phyloP scores from a whole-genome alignment of 805 yeast genomes.

The Candida orba region DNA sequence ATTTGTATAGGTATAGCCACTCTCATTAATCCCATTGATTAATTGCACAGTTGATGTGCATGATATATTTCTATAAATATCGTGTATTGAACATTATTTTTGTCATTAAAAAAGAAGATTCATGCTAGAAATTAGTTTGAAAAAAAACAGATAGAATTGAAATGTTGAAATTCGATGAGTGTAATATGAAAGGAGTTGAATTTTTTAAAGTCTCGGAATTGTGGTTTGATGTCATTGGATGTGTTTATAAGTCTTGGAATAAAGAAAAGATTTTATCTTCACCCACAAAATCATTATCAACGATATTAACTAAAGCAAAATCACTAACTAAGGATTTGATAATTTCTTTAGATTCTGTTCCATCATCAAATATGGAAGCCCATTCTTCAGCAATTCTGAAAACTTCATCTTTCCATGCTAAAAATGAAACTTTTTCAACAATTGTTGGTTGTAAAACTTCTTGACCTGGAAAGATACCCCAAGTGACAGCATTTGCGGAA shows the following conservation, averaged over 20 bases:
- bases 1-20: not conserved
- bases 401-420: constrained; percentile 97
- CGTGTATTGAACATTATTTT: not conserved
- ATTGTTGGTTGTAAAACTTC: constrained; percentile 94
- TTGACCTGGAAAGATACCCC: constrained; percentile 97
- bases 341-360: constrained; percentile 29
- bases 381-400: constrained; percentile 79
- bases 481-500: constrained; percentile 86
- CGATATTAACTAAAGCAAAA: constrained; percentile 78
- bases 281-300: constrained; percentile 74
- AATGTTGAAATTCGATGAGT: constrained; percentile 3
- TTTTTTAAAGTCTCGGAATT: too few relatives aligned
- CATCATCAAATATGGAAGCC: constrained; percentile 45
- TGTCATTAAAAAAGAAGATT: constrained; percentile 1
- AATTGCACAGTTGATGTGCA: constrained; percentile 4
- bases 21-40: constrained; percentile 1
- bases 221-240: not conserved
- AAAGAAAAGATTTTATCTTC: constrained; percentile 51
- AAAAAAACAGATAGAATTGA: not conserved
- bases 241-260: constrained; percentile 29
- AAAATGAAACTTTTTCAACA: constrained; percentile 83
- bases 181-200: too few relatives aligned
- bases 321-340: constrained; percentile 40
- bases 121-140: constrained; percentile 1
- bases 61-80: constrained; percentile 1